Evolutionary conservation across 257 asterid genomes (phyloP).

Genomic region (Capsicum baccatum): DNA sequence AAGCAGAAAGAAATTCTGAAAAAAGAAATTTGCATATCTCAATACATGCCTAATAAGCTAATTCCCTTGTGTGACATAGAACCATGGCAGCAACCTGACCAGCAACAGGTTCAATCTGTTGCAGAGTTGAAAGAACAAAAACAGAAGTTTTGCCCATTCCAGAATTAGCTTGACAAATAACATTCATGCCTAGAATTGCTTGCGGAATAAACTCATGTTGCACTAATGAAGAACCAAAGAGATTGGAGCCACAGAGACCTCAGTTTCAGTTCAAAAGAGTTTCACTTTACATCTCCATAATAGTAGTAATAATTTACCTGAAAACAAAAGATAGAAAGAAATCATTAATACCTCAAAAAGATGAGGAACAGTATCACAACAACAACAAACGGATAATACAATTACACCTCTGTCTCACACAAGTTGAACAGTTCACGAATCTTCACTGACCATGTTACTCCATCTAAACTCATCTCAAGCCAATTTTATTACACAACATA

Average conservation of each 20-base stretch:
- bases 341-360: neutral
- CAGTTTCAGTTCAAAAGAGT: slow-evolving; percentile 67
- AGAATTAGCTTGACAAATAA: slow-evolving; percentile 93
- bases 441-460: neutral
- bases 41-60: slow-evolving; percentile 76
- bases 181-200: slow-evolving; percentile 94
- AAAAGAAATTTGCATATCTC: neutral
- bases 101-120: slow-evolving; percentile 84
- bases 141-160: slow-evolving; percentile 98
- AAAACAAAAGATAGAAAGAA: slow-evolving; percentile 18
- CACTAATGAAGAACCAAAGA: slow-evolving; percentile 85
- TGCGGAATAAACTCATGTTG: slow-evolving; percentile 97
- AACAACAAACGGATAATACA: neutral
- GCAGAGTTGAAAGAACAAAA: slow-evolving; percentile 82
- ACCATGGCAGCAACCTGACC: slow-evolving; percentile 93
- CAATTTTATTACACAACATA: neutral
- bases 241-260: slow-evolving; percentile 76
- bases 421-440: neutral
- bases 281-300: slow-evolving; percentile 75
- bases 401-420: neutral
- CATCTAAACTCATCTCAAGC: neutral
- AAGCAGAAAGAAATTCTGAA: neutral
- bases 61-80: slow-evolving; percentile 78
- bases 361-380: neutral
- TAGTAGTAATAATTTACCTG: slow-evolving; percentile 83